Evolutionary conservation across 805 yeast genomes (phyloP).

Genomic region (Yamadazyma insecticola): DNA sequence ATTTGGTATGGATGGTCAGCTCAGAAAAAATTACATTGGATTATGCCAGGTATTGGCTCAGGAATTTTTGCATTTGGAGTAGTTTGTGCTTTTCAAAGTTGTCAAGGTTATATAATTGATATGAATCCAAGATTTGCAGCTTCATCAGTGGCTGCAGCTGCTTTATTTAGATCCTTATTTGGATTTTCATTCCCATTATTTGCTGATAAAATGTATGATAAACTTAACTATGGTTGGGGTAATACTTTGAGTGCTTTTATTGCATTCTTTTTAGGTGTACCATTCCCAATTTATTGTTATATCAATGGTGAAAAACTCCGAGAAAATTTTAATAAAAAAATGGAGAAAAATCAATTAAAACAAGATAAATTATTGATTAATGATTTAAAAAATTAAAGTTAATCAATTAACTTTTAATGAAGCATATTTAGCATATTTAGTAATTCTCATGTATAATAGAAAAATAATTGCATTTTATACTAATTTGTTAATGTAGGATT

Average conservation of each 20-base stretch:
- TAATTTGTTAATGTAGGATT: too few relatives aligned
- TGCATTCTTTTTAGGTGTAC: conserved; percentile 30
- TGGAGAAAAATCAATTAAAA: conserved; percentile 41
- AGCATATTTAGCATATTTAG: too few relatives aligned
- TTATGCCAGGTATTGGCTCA: conserved; percentile 33
- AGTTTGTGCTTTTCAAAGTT: conserved; percentile 33
- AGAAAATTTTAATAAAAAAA: conserved; percentile 45
- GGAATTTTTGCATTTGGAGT: conserved; percentile 34
- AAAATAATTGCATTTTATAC: too few relatives aligned
- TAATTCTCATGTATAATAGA: too few relatives aligned
- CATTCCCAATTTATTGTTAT: conserved; percentile 34
- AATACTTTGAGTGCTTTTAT: conserved; percentile 35
- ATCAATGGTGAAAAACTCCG: conserved; percentile 33
- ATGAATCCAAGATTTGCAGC: conserved; percentile 37
- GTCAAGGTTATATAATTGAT: conserved; percentile 35
- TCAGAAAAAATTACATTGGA: conserved; percentile 31
- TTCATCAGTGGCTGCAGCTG: conserved; percentile 37
- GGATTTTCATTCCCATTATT: conserved; percentile 37
- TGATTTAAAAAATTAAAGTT: too few relatives aligned
- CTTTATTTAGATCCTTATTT: conserved; percentile 34
- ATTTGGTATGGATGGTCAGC: conserved; percentile 41
- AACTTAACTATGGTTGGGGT: conserved; percentile 37
- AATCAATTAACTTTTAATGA: too few relatives aligned
- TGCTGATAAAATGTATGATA: conserved; percentile 31
- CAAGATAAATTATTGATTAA: conserved; percentile 12